Conservation (phyloP, 2,329 filamentous ascomycete genomes). For the Colletotrichum sidae region DNA sequence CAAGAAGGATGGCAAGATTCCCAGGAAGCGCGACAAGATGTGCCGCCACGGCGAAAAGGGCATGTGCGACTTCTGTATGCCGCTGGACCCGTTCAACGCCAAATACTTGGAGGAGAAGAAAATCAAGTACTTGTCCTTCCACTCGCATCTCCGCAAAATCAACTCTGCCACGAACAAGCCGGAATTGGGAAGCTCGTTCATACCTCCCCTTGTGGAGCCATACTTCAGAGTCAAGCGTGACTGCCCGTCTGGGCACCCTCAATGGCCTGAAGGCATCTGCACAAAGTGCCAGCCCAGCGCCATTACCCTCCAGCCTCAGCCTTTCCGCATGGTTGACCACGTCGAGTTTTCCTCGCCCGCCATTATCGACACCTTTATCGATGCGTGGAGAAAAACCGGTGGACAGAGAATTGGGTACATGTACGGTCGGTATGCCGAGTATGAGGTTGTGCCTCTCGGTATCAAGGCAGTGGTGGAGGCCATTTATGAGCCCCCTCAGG, state of each 20-base stretch:
- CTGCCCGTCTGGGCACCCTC: conserved; percentile 92
- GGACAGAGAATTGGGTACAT: conserved; percentile 88
- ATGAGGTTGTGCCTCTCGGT: conserved; percentile 90
- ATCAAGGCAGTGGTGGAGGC: conserved; percentile 96
- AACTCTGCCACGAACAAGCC: conserved; percentile 97
- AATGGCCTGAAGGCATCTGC: conserved; percentile 96
- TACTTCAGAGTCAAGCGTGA: conserved; percentile 90
- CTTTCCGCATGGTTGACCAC: conserved; percentile 97
- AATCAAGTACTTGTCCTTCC: conserved; percentile 98
- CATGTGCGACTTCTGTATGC: conserved; percentile 99
- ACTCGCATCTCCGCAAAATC: conserved; percentile 92
- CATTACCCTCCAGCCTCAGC: conserved; percentile 92
- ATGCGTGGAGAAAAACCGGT: conserved; percentile 91
- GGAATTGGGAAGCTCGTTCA: conserved; percentile 92
- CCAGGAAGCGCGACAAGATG: conserved; percentile 84
- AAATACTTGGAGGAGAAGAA: conserved; percentile 93
- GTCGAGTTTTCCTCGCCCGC: conserved; percentile 91
- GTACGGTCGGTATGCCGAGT: conserved; percentile 91
- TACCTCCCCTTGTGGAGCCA: conserved; percentile 92
- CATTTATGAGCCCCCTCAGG: conserved; percentile 95
- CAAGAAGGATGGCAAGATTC: conserved; percentile 89
- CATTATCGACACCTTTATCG: conserved; percentile 89
- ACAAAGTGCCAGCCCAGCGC: conserved; percentile 98
- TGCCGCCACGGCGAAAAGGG: conserved; percentile 96
- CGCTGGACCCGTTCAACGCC: conserved; percentile 91